phyloP scores from a whole-genome alignment of 1,284 basidiomycete species.

The Ganoderma resinaceum region DNA sequence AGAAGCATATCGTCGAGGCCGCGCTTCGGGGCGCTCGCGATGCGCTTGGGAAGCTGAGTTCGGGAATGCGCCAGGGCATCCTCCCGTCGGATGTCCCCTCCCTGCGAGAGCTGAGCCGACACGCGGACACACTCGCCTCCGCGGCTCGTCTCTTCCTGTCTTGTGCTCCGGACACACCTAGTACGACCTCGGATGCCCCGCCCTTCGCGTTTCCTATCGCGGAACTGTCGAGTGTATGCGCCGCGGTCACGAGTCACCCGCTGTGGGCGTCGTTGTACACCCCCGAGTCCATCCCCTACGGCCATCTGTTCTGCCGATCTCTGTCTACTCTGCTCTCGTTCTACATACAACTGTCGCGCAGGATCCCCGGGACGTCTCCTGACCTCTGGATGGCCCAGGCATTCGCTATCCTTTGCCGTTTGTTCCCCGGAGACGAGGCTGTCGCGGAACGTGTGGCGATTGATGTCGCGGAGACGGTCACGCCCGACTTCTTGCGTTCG shows the following conservation, averaged over 20 bases:
- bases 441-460: conserved; percentile 48
- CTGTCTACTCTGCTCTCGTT: conserved; percentile 57
- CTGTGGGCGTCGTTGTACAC: conserved; percentile 51
- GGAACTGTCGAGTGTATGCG: conserved; percentile 58
- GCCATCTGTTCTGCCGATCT: conserved; percentile 53
- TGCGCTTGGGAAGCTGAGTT: conserved; percentile 28
- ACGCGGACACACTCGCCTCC: conserved; percentile 50
- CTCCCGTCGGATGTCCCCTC: conserved; percentile 20
- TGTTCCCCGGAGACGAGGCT: conserved; percentile 75
- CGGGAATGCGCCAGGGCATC: conserved; percentile 23
- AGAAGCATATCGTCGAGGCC: conserved; percentile 45
- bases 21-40: conserved; percentile 45
- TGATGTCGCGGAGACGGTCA: conserved; percentile 48
- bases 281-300: conserved; percentile 36
- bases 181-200: conserved; percentile 46
- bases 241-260: conserved; percentile 53
- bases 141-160: conserved; percentile 69
- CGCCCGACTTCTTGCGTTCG: conserved; percentile 47
- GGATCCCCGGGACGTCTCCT: conserved; percentile 58
- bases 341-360: conserved; percentile 64
- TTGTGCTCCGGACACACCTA: conserved; percentile 53
- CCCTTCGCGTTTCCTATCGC: conserved; percentile 65
- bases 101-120: conserved; percentile 40
- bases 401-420: conserved; percentile 56
- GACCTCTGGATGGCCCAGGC: conserved; percentile 73